Percentiles rank a stretch among this genome's conserved stretches.
These are phyloP conservation scores for Lentinula aciculospora DNA, from an alignment of 768 basidiomycete species.

Conservation along the genomic window DNA sequence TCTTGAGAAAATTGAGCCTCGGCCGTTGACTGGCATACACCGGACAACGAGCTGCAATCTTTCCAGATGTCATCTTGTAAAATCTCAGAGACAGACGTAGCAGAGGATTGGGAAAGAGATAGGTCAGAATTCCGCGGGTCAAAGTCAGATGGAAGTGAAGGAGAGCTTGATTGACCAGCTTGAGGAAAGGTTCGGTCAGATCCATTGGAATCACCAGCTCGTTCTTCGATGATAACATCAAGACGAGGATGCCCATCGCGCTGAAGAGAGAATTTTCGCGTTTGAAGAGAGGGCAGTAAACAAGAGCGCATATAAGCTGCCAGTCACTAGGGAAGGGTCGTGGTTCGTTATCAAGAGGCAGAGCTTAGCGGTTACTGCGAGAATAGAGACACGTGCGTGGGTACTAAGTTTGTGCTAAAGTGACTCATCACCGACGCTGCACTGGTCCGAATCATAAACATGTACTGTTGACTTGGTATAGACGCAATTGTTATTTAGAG, in stretches of 20 bases:
- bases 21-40: background rate
- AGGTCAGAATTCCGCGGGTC: background rate
- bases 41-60: background rate
- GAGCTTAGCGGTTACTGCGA: no score
- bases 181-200: background rate
- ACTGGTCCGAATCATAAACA: background rate
- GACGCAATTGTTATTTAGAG: background rate
- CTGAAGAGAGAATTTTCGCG: background rate
- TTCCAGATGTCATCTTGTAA: background rate
- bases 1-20: background rate
- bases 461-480: background rate
- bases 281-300: background rate
- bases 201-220: background rate
- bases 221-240: background rate
- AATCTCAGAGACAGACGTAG: background rate
- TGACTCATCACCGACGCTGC: no score
- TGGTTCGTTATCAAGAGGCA: background rate
- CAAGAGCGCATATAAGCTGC: background rate
- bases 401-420: no score
- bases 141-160: background rate
- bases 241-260: background rate
- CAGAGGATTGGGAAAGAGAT: background rate
- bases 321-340: background rate
- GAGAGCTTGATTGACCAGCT: background rate
- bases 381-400: no score